Evolutionary conservation across 495 filamentous ascomycete species (phyloP).

Genomic region (Neurospora sp.): DNA sequence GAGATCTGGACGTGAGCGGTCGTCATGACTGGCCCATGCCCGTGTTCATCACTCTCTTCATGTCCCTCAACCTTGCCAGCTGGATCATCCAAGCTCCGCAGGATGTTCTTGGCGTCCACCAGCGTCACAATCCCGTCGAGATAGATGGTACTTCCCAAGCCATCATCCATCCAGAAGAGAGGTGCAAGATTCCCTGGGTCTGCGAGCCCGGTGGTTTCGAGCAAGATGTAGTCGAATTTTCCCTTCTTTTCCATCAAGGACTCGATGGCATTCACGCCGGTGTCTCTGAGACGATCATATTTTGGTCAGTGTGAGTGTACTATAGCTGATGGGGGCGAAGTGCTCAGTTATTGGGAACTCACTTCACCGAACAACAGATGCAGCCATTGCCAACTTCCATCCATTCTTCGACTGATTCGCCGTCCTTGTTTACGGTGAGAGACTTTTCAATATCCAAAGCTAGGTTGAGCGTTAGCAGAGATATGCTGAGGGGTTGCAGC

Average conservation of each 20-base stretch:
- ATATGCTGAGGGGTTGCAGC: neutral
- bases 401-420: constrained; percentile 86
- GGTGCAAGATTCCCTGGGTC: constrained; percentile 95
- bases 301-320: neutral
- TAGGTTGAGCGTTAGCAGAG: constrained; percentile 27
- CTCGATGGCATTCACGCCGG: constrained; percentile 88
- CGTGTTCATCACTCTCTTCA: constrained; percentile 36
- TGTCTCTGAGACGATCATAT: constrained; percentile 47
- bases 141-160: constrained; percentile 85
- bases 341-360: constrained; percentile 6
- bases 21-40: constrained; percentile 55
- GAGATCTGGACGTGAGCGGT: constrained; percentile 94
- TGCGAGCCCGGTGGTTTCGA: constrained; percentile 91
- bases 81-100: constrained; percentile 68
- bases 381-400: constrained; percentile 93
- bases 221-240: constrained; percentile 93
- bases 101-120: constrained; percentile 89
- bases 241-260: constrained; percentile 91
- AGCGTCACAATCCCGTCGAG: constrained; percentile 94
- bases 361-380: constrained; percentile 98
- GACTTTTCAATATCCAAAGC: constrained; percentile 91
- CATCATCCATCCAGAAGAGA: constrained; percentile 95
- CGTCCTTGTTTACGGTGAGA: constrained; percentile 75
- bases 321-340: neutral
- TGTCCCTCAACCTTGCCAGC: constrained; percentile 48